phyloP scores from a whole-genome alignment of 257 asterid genomes.

The Oldenlandia corymbosa region DNA sequence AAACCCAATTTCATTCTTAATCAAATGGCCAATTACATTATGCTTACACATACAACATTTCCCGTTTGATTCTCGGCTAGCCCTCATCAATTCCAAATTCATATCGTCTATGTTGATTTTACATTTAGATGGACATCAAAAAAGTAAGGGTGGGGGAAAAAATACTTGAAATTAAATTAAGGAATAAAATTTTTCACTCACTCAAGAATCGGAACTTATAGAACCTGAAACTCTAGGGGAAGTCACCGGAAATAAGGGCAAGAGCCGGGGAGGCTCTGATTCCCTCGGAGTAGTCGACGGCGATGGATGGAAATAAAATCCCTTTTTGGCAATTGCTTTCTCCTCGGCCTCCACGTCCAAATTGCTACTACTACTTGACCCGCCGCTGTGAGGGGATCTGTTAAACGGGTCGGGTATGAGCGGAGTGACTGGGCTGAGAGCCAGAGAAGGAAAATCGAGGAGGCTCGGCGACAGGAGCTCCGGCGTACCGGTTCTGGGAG shows the following conservation, averaged over 20 bases:
- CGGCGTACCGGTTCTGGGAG: conserved; percentile 56
- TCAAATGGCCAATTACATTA: conserved; percentile 29
- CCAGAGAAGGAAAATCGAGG: conserved; percentile 79
- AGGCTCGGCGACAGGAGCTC: conserved; percentile 76
- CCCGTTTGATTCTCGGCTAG: not conserved
- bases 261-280: conserved; percentile 88
- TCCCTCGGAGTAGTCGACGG: conserved; percentile 78
- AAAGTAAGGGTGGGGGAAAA: conserved; percentile 8
- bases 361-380: conserved; percentile 16
- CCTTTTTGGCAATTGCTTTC: conserved; percentile 66
- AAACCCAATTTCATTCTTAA: conserved; percentile 6
- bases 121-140: conserved; percentile 32
- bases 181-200: conserved; percentile 28
- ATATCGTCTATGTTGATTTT: conserved; percentile 42
- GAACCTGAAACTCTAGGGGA: conserved; percentile 72
- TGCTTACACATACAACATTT: conserved; percentile 7
- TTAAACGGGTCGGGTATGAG: conserved; percentile 81
- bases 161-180: conserved; percentile 15
- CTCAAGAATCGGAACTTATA: conserved; percentile 41
- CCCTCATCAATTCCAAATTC: conserved; percentile 15
- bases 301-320: conserved; percentile 77
- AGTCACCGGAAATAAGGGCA: conserved; percentile 76
- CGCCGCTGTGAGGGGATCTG: conserved; percentile 28
- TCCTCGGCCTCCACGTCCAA: conserved; percentile 67
- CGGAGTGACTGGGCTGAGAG: conserved; percentile 90